These are phyloP conservation scores for Suillus luteus DNA, from an alignment of 768 basidiomycete species.

Conservation along the genomic window DNA sequence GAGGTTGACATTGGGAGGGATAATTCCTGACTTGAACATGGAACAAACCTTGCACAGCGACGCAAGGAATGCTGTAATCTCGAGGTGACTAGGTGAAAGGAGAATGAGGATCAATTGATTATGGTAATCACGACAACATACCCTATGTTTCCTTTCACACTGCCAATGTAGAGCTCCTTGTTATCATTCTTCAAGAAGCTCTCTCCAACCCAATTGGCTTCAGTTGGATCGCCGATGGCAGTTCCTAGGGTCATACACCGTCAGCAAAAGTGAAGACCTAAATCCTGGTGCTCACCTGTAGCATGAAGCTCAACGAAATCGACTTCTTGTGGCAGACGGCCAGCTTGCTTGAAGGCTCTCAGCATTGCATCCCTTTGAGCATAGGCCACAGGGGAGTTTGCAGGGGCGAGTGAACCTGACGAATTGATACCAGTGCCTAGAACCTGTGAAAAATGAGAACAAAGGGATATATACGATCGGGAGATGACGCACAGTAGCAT, in stretches of 20 bases:
- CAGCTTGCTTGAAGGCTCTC: constrained; percentile 35
- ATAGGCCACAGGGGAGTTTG: constrained; percentile 39
- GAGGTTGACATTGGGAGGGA: constrained; percentile 46
- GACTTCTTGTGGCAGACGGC: constrained; percentile 39
- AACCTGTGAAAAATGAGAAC: constrained; percentile 30
- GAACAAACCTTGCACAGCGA: constrained; percentile 46
- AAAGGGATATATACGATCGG: not conserved
- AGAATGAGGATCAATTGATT: constrained; percentile 32
- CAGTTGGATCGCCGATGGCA: constrained; percentile 49
- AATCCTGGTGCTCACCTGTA: constrained; percentile 35
- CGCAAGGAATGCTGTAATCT: constrained; percentile 46
- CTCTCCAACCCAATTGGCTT: constrained; percentile 50
- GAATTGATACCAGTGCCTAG: constrained; percentile 42
- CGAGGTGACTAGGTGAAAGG: constrained; percentile 37
- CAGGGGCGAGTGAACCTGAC: constrained; percentile 39
- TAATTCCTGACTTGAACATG: constrained; percentile 36
- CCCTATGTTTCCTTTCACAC: constrained; percentile 51
- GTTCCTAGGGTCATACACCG: constrained; percentile 31
- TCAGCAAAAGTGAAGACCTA: not conserved
- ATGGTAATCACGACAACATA: constrained; percentile 20
- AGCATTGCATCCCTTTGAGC: constrained; percentile 41
- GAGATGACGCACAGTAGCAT: constrained; percentile 36
- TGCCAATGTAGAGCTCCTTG: constrained; percentile 40
- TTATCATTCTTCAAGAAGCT: constrained; percentile 30
- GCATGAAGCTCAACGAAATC: constrained; percentile 54